Percentiles rank a stretch among this genome's conserved stretches.
Evolutionary conservation across 495 filamentous ascomycete genomes (phyloP).

Genomic region (Aspergillus affinis): DNA sequence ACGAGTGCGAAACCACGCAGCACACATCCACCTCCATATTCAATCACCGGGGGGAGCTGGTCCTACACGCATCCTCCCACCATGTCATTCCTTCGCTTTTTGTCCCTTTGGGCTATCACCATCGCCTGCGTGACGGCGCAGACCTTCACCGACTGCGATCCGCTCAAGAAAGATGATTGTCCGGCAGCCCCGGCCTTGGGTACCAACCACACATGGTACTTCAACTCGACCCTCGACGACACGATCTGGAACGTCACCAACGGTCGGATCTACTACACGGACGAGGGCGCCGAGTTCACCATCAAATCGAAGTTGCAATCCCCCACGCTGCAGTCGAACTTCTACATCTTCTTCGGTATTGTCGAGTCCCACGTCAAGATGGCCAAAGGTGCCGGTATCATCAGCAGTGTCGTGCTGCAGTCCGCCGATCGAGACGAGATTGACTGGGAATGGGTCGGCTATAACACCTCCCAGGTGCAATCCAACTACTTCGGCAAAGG

Average conservation of each 20-base stretch:
- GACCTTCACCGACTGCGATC: constrained; percentile 62
- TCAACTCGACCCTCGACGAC: constrained; percentile 55
- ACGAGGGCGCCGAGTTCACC: constrained; percentile 66
- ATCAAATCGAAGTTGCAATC: constrained; percentile 65
- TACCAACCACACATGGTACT: constrained; percentile 57
- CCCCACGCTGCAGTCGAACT: constrained; percentile 69
- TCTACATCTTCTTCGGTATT: constrained; percentile 84
- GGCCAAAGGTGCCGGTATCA: constrained; percentile 68
- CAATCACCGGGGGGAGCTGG: constrained; percentile 11
- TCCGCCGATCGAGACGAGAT: constrained; percentile 94
- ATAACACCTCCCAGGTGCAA: constrained; percentile 63
- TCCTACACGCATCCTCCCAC: constrained; percentile 9
- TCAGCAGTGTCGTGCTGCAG: constrained; percentile 82
- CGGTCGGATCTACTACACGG: constrained; percentile 53
- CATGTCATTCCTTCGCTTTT: constrained; percentile 29
- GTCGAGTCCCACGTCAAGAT: constrained; percentile 71
- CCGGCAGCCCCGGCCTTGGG: constrained; percentile 68
- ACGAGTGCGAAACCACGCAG: not conserved
- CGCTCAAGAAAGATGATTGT: constrained; percentile 59
- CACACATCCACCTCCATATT: not conserved
- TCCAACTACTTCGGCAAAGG: constrained; percentile 96
- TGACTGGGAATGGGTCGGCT: constrained; percentile 72
- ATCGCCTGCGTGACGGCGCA: constrained; percentile 34
- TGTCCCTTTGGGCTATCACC: constrained; percentile 27
- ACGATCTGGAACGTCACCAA: constrained; percentile 64